Percentiles rank a stretch among this genome's conserved stretches.
Evolutionary conservation across 1,139 yeast species (phyloP).

Genomic region (Eremothecium cymbalariae): DNA sequence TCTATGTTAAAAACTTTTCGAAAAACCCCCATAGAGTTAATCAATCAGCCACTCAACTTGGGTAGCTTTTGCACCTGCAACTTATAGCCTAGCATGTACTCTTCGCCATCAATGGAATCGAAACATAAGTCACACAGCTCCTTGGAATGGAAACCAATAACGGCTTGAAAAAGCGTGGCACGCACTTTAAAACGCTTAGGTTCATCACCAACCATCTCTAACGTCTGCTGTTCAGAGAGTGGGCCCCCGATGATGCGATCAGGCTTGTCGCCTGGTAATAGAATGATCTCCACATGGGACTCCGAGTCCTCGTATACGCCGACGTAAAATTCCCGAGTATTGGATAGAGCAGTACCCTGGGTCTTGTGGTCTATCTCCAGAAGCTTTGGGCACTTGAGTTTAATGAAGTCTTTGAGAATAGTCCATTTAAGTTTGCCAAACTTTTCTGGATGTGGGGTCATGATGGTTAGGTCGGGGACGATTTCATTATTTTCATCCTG

Average conservation of each 20-base stretch:
- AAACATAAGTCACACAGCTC: slow-evolving; percentile 24
- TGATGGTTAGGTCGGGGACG: slow-evolving; percentile 5
- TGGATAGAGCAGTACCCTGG: slow-evolving; percentile 9
- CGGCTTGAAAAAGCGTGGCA: slow-evolving; percentile 25
- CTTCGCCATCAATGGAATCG: slow-evolving; percentile 22
- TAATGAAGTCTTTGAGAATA: slow-evolving; percentile 29
- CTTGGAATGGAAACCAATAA: slow-evolving; percentile 28
- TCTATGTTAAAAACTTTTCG: too few species aligned
- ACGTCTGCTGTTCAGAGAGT: slow-evolving; percentile 2
- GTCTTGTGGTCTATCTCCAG: slow-evolving; percentile 13
- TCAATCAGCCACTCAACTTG: slow-evolving; percentile 1
- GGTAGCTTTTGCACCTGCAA: slow-evolving; percentile 22
- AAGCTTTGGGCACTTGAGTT: slow-evolving; percentile 27
- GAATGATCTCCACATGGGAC: slow-evolving; percentile 15
- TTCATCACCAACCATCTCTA: slow-evolving; percentile 3
- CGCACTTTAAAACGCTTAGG: slow-evolving; percentile 9
- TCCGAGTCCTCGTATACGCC: slow-evolving; percentile 31
- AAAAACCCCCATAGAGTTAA: too few species aligned
- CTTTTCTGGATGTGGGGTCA: slow-evolving; percentile 18
- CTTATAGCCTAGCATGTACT: slow-evolving; percentile 25
- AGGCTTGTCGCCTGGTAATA: slow-evolving; percentile 2
- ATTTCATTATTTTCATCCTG: slow-evolving; percentile 5
- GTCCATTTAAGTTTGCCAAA: slow-evolving; percentile 31
- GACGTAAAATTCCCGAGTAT: slow-evolving; percentile 29
- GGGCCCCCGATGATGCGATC: slow-evolving; percentile 4